Evolutionary conservation across 192 early-diverging fungal species (phyloP), one percentile per base, ranked within the genome.

Genomic region (Gorgonomyces haynaldii): DNA sequence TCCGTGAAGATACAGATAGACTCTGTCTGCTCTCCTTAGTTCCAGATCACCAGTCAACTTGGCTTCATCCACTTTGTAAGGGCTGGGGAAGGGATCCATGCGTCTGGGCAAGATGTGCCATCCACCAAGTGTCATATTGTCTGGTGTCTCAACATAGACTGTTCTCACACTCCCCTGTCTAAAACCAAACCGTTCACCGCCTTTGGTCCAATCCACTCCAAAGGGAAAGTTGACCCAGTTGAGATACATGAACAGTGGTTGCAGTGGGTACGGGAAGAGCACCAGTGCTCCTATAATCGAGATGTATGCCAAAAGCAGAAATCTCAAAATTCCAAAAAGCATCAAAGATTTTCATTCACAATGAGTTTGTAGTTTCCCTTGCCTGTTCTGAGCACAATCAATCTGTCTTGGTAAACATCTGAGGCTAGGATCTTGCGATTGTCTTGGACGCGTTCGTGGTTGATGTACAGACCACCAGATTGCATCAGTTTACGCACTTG

Each of bases 391-490:
- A 95, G 37, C 5, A 86, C 57, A 25, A 78, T 83, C 12, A 89
- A 68, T 1, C 62, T 50, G 13, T 67, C 75, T 47, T 84, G 82
- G 13, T 88, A 58, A 57, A 85, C 68, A 50, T 83, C 76, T 21
- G 43, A 53, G 2, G 66, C 59, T 2, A 23, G 12, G 4, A 83
- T 42, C 23, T 47, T 52, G 24, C 61, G 52, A 7, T 58, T 22
- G 16, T 66, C 49, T 40, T 75, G 65, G 0, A 47, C 60, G 1
- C 81, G 58, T 31, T 80, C 64, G 21, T 48, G 29, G 45, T 83
- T 79, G 16, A 86, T 48, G 51, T 96, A 96, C 21, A 96, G 56
- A 0, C 92, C 92, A 15, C 90, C 86, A 2, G 75, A 57, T 23
- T 74, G 73, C 41, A 81, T 70, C 23, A 88, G 60, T 36, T 90